phyloP scores from a whole-genome alignment of 305 asterid genomes.

The Fraxinus nigra region DNA sequence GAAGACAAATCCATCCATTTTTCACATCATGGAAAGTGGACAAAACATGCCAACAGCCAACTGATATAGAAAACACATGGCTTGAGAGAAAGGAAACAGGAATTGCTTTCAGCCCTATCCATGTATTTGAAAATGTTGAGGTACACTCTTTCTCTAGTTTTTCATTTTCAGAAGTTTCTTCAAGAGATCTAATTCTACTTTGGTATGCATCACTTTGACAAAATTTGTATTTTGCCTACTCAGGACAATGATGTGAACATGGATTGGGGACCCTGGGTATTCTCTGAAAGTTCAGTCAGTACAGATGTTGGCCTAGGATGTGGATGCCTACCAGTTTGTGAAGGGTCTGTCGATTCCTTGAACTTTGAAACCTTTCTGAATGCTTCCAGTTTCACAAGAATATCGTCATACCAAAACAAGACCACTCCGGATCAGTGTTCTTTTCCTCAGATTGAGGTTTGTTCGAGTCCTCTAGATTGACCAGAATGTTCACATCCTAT shows the following conservation, averaged over 20 bases:
- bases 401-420: conserved; percentile 32
- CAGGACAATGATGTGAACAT: conserved; percentile 54
- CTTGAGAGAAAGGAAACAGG: conserved; percentile 53
- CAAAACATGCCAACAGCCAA: conserved; percentile 53
- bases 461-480: conserved; percentile 16
- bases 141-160: conserved; percentile 37
- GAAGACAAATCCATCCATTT: conserved; percentile 89
- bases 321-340: conserved; percentile 44
- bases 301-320: conserved; percentile 32
- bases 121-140: conserved; percentile 70
- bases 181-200: conserved; percentile 7
- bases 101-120: conserved; percentile 63
- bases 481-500: conserved; percentile 24
- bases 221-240: conserved; percentile 27
- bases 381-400: conserved; percentile 28
- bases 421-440: conserved; percentile 24
- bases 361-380: conserved; percentile 52
- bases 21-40: conserved; percentile 65
- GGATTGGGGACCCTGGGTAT: conserved; percentile 75
- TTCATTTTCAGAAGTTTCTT: conserved; percentile 14
- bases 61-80: conserved; percentile 43
- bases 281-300: conserved; percentile 44
- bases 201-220: conserved; percentile 2
- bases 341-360: conserved; percentile 56
- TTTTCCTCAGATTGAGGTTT: conserved; percentile 32